phyloP scores from a whole-genome alignment of 2,329 filamentous ascomycete genomes.

The Claviceps pusilla region DNA sequence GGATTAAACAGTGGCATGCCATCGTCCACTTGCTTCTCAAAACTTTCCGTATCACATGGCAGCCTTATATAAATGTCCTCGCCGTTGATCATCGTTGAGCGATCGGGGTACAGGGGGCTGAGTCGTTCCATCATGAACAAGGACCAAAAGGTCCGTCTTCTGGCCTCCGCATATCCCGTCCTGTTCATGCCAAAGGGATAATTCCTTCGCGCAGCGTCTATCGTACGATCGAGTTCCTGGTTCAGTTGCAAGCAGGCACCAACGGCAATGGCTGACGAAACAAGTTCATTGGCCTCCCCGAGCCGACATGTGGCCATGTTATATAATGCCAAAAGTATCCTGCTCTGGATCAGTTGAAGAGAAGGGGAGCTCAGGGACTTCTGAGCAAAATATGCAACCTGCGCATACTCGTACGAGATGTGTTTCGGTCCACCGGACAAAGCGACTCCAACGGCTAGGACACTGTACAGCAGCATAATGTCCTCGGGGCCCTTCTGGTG shows the following conservation, averaged over 20 bases:
- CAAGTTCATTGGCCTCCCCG: constrained; percentile 47
- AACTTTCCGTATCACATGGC: constrained; percentile 44
- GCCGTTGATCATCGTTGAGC: constrained; percentile 40
- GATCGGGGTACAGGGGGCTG: constrained; percentile 40
- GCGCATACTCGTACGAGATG: constrained; percentile 26
- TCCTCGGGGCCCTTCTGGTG: constrained; percentile 26
- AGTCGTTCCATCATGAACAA: constrained; percentile 56
- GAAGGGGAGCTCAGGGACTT: constrained; percentile 15
- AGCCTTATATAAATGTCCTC: constrained; percentile 54
- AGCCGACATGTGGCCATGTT: constrained; percentile 46
- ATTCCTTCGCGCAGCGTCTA: constrained; percentile 21
- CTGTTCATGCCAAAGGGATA: constrained; percentile 44
- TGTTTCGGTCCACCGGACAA: constrained; percentile 23
- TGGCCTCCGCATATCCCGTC: constrained; percentile 47
- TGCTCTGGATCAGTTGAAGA: constrained; percentile 51
- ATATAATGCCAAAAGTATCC: constrained; percentile 52
- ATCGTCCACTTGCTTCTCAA: constrained; percentile 44
- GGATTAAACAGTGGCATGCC: constrained; percentile 47
- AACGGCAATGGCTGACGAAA: constrained; percentile 45
- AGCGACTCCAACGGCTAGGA: constrained; percentile 24
- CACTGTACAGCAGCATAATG: constrained; percentile 31
- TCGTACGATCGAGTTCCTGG: constrained; percentile 38
- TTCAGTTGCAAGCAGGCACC: constrained; percentile 48
- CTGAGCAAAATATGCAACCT: constrained; percentile 42
- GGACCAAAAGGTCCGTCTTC: constrained; percentile 58